Percentiles rank a stretch among this genome's conserved stretches.
These are phyloP conservation scores for Cercospora zeae-maydis DNA, from an alignment of 2,329 filamentous ascomycete species.

Conservation along the genomic window DNA sequence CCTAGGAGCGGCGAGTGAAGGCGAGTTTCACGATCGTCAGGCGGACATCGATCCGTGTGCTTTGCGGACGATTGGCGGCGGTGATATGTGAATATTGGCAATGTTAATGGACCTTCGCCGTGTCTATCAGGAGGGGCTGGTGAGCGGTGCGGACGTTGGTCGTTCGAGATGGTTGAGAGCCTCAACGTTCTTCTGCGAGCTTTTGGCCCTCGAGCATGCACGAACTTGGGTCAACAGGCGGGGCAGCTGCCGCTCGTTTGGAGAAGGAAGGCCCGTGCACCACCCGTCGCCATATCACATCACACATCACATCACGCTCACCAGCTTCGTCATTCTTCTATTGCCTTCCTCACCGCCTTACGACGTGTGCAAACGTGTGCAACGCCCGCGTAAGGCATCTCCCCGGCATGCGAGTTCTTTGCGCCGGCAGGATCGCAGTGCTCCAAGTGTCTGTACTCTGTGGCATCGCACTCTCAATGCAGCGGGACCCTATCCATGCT, in stretches of 20 bases:
- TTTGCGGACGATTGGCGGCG: not conserved
- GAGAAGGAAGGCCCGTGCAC: not conserved
- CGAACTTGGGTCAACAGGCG: not conserved
- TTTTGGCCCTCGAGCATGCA: not conserved
- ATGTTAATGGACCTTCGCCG: not conserved
- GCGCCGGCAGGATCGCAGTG: not conserved
- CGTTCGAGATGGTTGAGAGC: not conserved
- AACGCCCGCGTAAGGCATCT: not conserved
- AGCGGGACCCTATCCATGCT: not conserved
- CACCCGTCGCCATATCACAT: not conserved
- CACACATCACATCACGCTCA: not conserved
- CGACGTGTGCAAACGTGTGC: not conserved
- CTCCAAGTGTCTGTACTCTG: not conserved
- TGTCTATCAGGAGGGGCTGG: not conserved
- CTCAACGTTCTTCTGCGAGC: not conserved
- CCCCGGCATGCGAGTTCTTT: not conserved
- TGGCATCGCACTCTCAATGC: not conserved
- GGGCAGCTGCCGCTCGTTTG: not conserved
- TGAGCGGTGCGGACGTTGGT: not conserved
- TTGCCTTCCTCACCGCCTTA: not conserved
- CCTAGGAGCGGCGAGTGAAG: not conserved
- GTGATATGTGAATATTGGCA: not conserved
- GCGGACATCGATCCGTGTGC: not conserved
- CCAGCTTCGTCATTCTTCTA: not conserved
- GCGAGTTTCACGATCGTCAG: not conserved